A percentile compares a stretch with the other conserved stretches of the same genome.
phyloP scores from a whole-genome alignment of 2,329 filamentous ascomycete species.

The Apiospora sp. region DNA sequence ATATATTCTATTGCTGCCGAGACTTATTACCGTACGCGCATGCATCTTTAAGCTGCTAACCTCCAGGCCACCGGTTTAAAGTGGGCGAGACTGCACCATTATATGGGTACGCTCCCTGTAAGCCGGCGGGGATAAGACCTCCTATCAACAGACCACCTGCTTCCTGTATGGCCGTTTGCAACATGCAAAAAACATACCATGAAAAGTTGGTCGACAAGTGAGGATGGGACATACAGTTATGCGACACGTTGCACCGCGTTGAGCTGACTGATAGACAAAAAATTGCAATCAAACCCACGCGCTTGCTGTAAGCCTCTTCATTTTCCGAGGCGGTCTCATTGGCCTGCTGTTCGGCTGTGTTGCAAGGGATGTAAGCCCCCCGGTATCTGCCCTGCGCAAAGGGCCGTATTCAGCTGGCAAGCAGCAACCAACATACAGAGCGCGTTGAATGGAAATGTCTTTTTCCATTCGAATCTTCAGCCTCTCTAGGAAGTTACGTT shows the following conservation, averaged over 20 bases:
- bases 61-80: not conserved
- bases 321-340: not conserved
- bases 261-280: not conserved
- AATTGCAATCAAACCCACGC: not conserved
- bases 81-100: not conserved
- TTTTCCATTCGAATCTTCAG: not conserved
- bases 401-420: not conserved
- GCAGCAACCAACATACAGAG: not conserved
- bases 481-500: not conserved
- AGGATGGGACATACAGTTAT: not conserved
- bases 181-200: not conserved
- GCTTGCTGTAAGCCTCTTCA: not conserved
- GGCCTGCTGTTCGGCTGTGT: not conserved
- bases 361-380: slow-evolving; percentile 13
- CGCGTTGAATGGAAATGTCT: not conserved
- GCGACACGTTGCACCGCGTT: not conserved
- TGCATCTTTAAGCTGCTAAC: not conserved
- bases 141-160: not conserved
- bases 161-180: not conserved
- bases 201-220: not conserved
- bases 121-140: not conserved
- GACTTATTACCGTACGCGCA: not conserved
- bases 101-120: not conserved
- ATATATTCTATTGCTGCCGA: not conserved
- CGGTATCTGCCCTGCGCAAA: not conserved